Conservation (phyloP, 1,284 basidiomycete genomes). For the Irpex sp. region DNA sequence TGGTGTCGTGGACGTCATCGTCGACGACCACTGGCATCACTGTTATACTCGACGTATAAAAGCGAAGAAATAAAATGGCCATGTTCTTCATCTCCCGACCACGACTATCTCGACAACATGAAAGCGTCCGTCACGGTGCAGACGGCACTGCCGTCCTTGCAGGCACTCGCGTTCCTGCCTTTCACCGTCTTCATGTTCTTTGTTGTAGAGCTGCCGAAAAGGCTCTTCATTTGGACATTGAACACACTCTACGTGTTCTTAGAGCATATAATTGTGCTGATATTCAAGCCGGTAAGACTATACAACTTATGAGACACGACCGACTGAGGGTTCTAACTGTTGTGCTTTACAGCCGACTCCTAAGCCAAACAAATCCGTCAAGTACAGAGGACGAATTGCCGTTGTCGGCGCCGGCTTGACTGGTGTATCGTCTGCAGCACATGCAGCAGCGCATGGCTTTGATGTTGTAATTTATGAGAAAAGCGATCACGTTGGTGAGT, state of each 20-base stretch:
- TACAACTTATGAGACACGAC: background rate
- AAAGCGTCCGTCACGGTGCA: background rate
- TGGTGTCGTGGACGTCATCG: background rate
- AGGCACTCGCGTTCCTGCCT: background rate
- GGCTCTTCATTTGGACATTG: constrained; percentile 22
- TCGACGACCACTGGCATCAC: background rate
- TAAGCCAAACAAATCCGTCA: constrained; percentile 18
- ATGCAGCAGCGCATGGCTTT: constrained; percentile 51
- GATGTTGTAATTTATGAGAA: constrained; percentile 51
- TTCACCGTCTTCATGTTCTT: constrained; percentile 6
- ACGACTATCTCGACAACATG: background rate
- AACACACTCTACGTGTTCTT: constrained; percentile 33
- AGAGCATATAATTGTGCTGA: constrained; percentile 34
- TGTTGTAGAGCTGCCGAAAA: constrained; percentile 6
- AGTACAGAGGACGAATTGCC: constrained; percentile 42
- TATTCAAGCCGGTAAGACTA: constrained; percentile 40
- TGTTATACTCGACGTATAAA: background rate
- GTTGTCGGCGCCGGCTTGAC: constrained; percentile 52
- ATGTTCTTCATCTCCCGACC: background rate
- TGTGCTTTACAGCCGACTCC: constrained; percentile 14
- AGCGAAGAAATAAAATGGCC: too few relatives aligned
- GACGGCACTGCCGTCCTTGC: background rate
- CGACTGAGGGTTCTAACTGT: background rate
- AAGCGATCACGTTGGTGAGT: constrained; percentile 22
- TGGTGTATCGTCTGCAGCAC: constrained; percentile 48